phyloP scores from a whole-genome alignment of 2,329 filamentous ascomycete species.

The Microascus cirrosus region DNA sequence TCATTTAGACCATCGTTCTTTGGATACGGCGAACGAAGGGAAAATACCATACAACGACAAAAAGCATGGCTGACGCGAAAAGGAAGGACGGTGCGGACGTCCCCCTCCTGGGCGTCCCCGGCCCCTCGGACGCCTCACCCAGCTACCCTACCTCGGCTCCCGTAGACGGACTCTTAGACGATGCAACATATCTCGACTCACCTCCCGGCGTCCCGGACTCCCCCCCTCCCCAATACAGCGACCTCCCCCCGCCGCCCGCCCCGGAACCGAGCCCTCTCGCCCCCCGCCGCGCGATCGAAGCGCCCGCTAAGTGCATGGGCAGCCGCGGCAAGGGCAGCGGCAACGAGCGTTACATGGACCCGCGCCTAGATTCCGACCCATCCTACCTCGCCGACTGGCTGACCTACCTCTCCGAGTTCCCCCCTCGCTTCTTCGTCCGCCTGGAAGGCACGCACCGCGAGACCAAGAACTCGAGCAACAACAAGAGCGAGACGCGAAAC shows the following conservation, averaged over 20 bases:
- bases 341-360: constrained; percentile 30
- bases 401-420: constrained; percentile 27
- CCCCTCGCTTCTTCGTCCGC: constrained; percentile 41
- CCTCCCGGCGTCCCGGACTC: constrained; percentile 19
- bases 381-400: constrained; percentile 32
- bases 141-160: background rate
- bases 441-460: constrained; percentile 42
- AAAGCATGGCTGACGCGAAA: background rate
- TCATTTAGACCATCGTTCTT: background rate
- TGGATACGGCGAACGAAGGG: background rate
- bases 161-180: background rate
- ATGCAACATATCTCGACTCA: constrained; percentile 19
- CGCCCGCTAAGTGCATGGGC: constrained; percentile 7
- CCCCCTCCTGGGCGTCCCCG: background rate
- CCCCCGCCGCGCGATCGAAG: constrained; percentile 13
- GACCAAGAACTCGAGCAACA: constrained; percentile 30
- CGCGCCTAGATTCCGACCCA: constrained; percentile 31
- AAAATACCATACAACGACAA: background rate
- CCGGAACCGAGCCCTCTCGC: constrained; percentile 11
- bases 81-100: background rate
- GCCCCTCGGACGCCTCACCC: background rate
- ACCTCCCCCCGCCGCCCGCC: constrained; percentile 18
- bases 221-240: constrained; percentile 29
- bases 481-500: constrained; percentile 31
- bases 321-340: constrained; percentile 15